Evolutionary conservation across 2,329 filamentous ascomycete genomes (phyloP).

Genomic region (Tolypocladium cylindrosporum): DNA sequence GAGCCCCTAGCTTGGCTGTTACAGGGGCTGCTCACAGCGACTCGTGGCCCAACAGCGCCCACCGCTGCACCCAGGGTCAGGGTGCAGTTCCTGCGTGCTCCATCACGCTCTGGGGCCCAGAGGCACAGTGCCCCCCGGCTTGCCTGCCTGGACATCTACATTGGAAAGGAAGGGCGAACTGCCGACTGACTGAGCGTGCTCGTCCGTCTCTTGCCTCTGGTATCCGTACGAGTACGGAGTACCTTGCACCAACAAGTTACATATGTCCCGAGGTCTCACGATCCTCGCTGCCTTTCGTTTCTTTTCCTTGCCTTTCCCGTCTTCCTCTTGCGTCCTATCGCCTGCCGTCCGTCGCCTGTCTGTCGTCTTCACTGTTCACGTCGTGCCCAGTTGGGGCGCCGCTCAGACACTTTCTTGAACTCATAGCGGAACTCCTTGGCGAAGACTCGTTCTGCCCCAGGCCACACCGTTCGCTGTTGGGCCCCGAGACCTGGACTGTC

Average conservation of each 20-base stretch:
- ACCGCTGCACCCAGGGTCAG: neutral
- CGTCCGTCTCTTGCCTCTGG: neutral
- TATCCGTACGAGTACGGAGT: neutral
- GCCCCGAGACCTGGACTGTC: neutral
- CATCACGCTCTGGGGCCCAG: too few species aligned
- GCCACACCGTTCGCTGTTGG: neutral
- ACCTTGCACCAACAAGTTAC: neutral
- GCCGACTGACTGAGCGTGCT: neutral
- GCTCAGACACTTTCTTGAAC: neutral
- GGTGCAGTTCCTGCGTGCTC: too few species aligned
- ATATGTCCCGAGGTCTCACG: neutral
- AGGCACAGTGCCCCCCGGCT: neutral
- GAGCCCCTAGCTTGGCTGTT: neutral
- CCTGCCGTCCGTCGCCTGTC: too few species aligned
- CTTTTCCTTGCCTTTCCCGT: neutral
- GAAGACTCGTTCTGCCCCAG: neutral
- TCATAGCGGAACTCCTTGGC: neutral
- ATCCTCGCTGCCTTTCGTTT: neutral
- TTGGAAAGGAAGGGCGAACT: neutral
- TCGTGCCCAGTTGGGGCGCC: neutral
- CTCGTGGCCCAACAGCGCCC: neutral
- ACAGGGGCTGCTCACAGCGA: neutral
- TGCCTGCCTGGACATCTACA: neutral
- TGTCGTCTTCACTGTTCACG: neutral
- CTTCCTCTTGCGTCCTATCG: neutral